Conservation (phyloP, 768 basidiomycete genomes). For the Fistulinella prunicolor region DNA sequence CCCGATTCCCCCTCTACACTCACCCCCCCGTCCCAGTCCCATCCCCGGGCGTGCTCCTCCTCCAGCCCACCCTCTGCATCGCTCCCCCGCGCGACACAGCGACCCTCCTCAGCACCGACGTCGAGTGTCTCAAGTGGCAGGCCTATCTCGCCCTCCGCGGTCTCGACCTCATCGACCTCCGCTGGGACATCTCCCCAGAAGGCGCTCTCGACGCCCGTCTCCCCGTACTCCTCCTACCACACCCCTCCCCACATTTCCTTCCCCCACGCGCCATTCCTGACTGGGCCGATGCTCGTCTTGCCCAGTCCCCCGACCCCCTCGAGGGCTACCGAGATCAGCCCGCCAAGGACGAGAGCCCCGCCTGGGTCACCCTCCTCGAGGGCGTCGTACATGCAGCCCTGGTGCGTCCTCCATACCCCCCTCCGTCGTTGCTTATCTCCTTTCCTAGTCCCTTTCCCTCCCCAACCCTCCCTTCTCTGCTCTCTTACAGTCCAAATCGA, state of each 20-base stretch:
- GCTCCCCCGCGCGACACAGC: slow-evolving; percentile 40
- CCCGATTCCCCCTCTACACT: slow-evolving; percentile 58
- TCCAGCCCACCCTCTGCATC: slow-evolving; percentile 63
- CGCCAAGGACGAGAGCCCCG: slow-evolving; percentile 70
- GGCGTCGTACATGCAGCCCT: slow-evolving; percentile 74
- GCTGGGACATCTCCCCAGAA: slow-evolving; percentile 67
- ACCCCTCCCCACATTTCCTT: slow-evolving; percentile 47
- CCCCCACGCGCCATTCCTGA: slow-evolving; percentile 65
- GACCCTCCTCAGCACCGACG: slow-evolving; percentile 61
- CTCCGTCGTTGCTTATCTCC: slow-evolving; percentile 7
- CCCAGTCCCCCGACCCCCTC: slow-evolving; percentile 39
- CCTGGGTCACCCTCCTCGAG: slow-evolving; percentile 81
- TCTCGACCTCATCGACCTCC: slow-evolving; percentile 47
- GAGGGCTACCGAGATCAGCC: slow-evolving; percentile 66
- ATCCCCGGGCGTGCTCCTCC: slow-evolving; percentile 18
- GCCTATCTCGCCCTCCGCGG: slow-evolving; percentile 66
- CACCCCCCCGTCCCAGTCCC: slow-evolving; percentile 40
- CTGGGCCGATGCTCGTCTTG: slow-evolving; percentile 64
- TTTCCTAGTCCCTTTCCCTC: slow-evolving; percentile 48
- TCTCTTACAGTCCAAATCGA: slow-evolving; percentile 38
- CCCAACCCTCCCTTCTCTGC: slow-evolving; percentile 42
- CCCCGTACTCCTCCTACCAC: slow-evolving; percentile 67
- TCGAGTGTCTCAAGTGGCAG: slow-evolving; percentile 90
- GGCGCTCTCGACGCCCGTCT: slow-evolving; percentile 68
- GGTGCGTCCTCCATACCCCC: slow-evolving; percentile 37